Percentiles rank a stretch among this genome's conserved stretches.
Evolutionary conservation across 2,329 filamentous ascomycete genomes (phyloP).

Genomic region (Fusarium sacchari): DNA sequence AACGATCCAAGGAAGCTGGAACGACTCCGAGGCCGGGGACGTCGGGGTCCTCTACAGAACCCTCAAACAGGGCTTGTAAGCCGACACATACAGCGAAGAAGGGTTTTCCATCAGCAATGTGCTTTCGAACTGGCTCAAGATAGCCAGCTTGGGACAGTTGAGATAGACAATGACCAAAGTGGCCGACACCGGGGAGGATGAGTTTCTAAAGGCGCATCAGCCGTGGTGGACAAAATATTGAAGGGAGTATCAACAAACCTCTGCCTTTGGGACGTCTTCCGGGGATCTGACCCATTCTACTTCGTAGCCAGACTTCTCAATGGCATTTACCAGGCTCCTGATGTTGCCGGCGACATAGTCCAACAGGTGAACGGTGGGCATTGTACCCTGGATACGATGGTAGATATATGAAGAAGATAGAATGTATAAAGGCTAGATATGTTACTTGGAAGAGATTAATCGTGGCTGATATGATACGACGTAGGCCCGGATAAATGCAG

Average conservation of each 20-base stretch:
- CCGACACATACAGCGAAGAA: slow-evolving; percentile 99
- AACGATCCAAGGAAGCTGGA: slow-evolving; percentile 75
- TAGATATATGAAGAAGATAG: slow-evolving; percentile 5
- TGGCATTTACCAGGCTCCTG: slow-evolving; percentile 94
- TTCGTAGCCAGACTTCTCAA: slow-evolving; percentile 92
- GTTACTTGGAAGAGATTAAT: not conserved
- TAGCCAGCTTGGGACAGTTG: slow-evolving; percentile 87
- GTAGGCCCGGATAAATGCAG: not conserved
- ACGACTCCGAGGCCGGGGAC: slow-evolving; percentile 82
- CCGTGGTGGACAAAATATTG: slow-evolving; percentile 1
- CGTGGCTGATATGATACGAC: not conserved
- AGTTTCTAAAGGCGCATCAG: slow-evolving; percentile 71
- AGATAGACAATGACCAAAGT: slow-evolving; percentile 94
- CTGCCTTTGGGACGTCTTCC: slow-evolving; percentile 83
- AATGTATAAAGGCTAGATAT: slow-evolving; percentile 6
- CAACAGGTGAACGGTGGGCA: slow-evolving; percentile 81
- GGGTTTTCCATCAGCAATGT: slow-evolving; percentile 91
- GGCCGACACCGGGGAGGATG: slow-evolving; percentile 94
- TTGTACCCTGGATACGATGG: slow-evolving; percentile 51
- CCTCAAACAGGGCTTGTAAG: slow-evolving; percentile 87
- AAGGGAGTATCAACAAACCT: slow-evolving; percentile 65
- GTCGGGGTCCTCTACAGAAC: slow-evolving; percentile 79
- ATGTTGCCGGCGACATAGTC: slow-evolving; percentile 98
- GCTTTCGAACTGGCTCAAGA: slow-evolving; percentile 80
- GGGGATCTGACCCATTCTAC: slow-evolving; percentile 93